phyloP scores from a whole-genome alignment of 23 red algal genomes.

The Agarophyton chilense region DNA sequence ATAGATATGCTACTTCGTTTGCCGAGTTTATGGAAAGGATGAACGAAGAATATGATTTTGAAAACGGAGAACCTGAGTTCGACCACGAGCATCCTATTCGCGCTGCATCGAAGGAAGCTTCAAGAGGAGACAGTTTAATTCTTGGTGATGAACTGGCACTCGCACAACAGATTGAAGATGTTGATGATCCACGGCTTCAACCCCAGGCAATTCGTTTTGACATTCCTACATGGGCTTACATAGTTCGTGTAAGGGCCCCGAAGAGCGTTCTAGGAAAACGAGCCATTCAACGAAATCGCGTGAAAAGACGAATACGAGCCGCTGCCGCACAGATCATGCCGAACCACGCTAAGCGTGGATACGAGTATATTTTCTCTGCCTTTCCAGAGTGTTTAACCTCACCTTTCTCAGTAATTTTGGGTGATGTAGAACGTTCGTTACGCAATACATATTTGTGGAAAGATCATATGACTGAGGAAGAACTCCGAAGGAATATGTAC shows the following conservation, averaged over 20 bases:
- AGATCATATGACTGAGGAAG: constrained; percentile 1
- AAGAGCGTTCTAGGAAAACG: constrained; percentile 60
- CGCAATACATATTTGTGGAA: constrained; percentile 1
- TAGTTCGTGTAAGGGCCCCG: constrained; percentile 27
- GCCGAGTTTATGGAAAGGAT: neutral
- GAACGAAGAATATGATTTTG: neutral
- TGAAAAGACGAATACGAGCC: constrained; percentile 48
- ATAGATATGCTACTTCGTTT: constrained; percentile 6
- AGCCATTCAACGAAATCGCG: constrained; percentile 61
- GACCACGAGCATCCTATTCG: neutral
- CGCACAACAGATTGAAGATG: neutral
- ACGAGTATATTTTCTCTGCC: constrained; percentile 54
- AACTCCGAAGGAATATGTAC: constrained; percentile 21
- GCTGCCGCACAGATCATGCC: constrained; percentile 50
- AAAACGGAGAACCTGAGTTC: neutral
- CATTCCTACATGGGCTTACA: constrained; percentile 55
- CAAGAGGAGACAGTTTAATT: neutral
- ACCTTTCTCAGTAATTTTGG: constrained; percentile 9
- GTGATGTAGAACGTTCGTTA: constrained; percentile 31
- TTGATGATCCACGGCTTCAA: neutral
- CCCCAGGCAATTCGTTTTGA: neutral
- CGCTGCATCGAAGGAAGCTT: neutral
- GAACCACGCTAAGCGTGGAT: constrained; percentile 49
- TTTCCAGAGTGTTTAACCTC: constrained; percentile 32
- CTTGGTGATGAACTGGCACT: neutral